A percentile compares a stretch with the other conserved stretches of the same genome.
Evolutionary conservation across 1,284 basidiomycete genomes (phyloP).

Genomic region (Hortiboletus rubellus): DNA sequence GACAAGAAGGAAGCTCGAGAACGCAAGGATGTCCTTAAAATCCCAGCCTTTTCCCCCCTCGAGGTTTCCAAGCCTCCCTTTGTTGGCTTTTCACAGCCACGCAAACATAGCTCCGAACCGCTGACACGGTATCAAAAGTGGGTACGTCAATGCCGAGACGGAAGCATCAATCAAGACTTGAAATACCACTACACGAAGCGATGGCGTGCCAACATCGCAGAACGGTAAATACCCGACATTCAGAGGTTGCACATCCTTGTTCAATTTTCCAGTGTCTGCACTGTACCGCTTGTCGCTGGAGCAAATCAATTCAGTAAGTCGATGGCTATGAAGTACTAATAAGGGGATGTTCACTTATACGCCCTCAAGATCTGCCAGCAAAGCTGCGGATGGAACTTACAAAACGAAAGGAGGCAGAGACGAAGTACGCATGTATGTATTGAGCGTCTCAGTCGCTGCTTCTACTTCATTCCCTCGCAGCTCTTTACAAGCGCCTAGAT

Average conservation of each 20-base stretch:
- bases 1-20: conserved; percentile 35
- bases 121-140: conserved; percentile 58
- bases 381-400: conserved; percentile 38
- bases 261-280: conserved; percentile 41
- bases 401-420: conserved; percentile 25
- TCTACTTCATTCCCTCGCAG: conserved; percentile 34
- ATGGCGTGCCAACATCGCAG: conserved; percentile 43
- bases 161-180: conserved; percentile 28
- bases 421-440: conserved; percentile 25
- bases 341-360: not conserved
- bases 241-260: not conserved
- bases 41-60: conserved; percentile 46
- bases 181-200: conserved; percentile 52
- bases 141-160: conserved; percentile 41
- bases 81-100: conserved; percentile 49
- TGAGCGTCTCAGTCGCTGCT: not conserved
- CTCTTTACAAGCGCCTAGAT: conserved; percentile 54
- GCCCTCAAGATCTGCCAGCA: conserved; percentile 42
- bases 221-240: conserved; percentile 45
- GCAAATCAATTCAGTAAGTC: conserved; percentile 49
- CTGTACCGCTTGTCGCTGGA: conserved; percentile 47
- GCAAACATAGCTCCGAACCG: conserved; percentile 46
- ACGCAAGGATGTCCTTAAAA: conserved; percentile 40
- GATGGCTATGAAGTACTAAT: not conserved
- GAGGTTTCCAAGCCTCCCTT: conserved; percentile 17